phyloP scores from a whole-genome alignment of 2,329 filamentous ascomycete genomes.

The Scytalidium sp. region DNA sequence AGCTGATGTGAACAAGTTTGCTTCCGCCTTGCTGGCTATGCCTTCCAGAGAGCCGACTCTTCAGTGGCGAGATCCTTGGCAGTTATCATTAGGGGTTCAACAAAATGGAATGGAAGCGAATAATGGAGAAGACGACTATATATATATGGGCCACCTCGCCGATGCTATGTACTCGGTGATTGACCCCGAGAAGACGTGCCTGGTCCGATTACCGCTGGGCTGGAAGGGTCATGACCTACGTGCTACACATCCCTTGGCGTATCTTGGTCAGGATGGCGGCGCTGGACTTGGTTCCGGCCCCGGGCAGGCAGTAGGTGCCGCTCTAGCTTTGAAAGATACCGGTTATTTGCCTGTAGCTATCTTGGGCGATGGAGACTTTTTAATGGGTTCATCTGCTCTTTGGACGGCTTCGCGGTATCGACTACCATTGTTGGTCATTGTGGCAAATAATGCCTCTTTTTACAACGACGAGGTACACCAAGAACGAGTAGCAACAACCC shows the following conservation, averaged over 20 bases:
- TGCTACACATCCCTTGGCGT: background rate
- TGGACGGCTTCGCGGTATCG: slow-evolving; percentile 1
- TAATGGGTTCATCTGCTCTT: slow-evolving; percentile 1
- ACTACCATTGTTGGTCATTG: background rate
- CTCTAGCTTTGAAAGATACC: background rate
- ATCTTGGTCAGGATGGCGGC: background rate
- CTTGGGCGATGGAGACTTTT: background rate
- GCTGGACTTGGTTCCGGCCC: slow-evolving; percentile 1
- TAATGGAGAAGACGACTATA: slow-evolving; percentile 1
- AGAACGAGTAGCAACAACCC: background rate
- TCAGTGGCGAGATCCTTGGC: background rate
- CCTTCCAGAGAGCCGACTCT: background rate
- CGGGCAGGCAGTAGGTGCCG: slow-evolving; percentile 1
- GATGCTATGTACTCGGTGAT: background rate
- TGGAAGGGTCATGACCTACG: background rate
- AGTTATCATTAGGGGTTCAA: background rate
- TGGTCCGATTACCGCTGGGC: background rate
- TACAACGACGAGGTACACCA: slow-evolving; percentile 5
- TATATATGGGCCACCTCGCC: background rate
- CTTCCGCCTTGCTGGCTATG: background rate
- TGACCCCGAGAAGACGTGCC: slow-evolving; percentile 1
- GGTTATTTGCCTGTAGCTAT: background rate
- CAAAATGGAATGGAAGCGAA: no score
- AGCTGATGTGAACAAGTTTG: background rate
- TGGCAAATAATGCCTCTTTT: slow-evolving; percentile 3